Base-by-base conservation (phyloP, 2,329 filamentous ascomycete genomes). In the Calonectria honghensis region DNA sequence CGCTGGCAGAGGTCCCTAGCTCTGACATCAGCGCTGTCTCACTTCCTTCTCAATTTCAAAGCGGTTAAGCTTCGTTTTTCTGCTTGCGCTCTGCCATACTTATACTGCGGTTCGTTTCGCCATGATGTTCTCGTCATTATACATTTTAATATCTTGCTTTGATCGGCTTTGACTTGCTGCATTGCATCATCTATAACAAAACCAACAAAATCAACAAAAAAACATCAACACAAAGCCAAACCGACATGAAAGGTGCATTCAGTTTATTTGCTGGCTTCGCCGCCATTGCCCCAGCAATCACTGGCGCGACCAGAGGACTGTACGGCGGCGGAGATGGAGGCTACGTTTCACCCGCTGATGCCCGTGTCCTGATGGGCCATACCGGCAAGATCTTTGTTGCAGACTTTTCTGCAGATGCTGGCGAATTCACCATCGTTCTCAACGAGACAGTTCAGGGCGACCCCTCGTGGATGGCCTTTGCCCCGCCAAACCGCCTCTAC, bases 391-490 rank as follows among this genome's bases (percentile, higher is more conserved):
- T 63, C 35, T 63, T 63, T 18, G 1, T 63, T 20, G 57, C 57
- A 4, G 24, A 41, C 31, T 27, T 29, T 18, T 63, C 18, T 11
- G 9, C 35, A 2, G 14, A 41, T 7, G 6, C n/a, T 13, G 6
- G 7, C 14, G 37, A 63, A 41, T 37, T 63, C 1, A 9, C 35
- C 24, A 41, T 63, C 35, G 4, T 37, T 24, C 35, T 63, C 24
- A 63, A 63, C 16, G 57, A 16, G 35, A 29, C 57, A 6, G 57
- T 63, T 11, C 13, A 63, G 5, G 57, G 57, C 27, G 57, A 41
- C 14, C 57, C 57, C 20, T 63, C 57, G 2, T 63, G 57, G 57
- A 41, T 63, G 57, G 57, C 57, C 16, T 63, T 63, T 63, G 57
- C 57, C 18, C 57, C 57, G 16, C 57, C 57, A 2, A 63, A 63